Percentiles rank a stretch among this genome's conserved stretches.
phyloP scores from a whole-genome alignment of 495 filamentous ascomycete genomes.

The Amphirosellinia nigrospora region DNA sequence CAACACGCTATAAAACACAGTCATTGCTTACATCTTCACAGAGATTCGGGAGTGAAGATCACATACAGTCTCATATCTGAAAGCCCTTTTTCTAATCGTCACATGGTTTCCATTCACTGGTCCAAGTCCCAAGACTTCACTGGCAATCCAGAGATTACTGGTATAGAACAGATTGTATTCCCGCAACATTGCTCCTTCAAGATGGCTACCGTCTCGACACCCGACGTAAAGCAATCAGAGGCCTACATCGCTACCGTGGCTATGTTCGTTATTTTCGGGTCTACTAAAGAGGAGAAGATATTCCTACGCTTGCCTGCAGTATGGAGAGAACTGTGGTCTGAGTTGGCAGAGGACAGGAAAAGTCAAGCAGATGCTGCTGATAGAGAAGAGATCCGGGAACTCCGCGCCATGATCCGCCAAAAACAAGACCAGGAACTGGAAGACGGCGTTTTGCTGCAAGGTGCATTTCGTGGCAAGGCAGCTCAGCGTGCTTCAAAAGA shows the following conservation, averaged over 20 bases:
- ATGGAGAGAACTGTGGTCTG: constrained; percentile 87
- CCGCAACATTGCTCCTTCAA: constrained; percentile 60
- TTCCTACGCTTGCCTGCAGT: constrained; percentile 75
- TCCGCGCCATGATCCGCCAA: constrained; percentile 66
- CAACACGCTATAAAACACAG: neutral
- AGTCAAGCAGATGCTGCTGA: constrained; percentile 71
- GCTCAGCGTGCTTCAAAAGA: constrained; percentile 54
- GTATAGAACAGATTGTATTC: constrained; percentile 51
- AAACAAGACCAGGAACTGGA: constrained; percentile 64
- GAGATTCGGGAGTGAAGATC: constrained; percentile 71
- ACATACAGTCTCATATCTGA: constrained; percentile 71
- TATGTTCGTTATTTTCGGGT: constrained; percentile 80
- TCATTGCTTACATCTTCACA: constrained; percentile 37
- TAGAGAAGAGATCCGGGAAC: constrained; percentile 63
- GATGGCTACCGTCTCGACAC: constrained; percentile 78
- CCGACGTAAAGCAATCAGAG: constrained; percentile 81
- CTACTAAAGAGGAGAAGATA: constrained; percentile 82
- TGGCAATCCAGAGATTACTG: constrained; percentile 43
- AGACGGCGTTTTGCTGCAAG: constrained; percentile 76
- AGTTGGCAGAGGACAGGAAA: constrained; percentile 73
- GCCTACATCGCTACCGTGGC: constrained; percentile 81
- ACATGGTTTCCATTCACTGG: constrained; percentile 78
- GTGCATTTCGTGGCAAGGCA: constrained; percentile 71
- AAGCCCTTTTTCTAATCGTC: constrained; percentile 73
- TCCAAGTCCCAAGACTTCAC: constrained; percentile 73